Evolutionary conservation across 129 eudicot genomes (phyloP).

Genomic region (Lonicera japonica): DNA sequence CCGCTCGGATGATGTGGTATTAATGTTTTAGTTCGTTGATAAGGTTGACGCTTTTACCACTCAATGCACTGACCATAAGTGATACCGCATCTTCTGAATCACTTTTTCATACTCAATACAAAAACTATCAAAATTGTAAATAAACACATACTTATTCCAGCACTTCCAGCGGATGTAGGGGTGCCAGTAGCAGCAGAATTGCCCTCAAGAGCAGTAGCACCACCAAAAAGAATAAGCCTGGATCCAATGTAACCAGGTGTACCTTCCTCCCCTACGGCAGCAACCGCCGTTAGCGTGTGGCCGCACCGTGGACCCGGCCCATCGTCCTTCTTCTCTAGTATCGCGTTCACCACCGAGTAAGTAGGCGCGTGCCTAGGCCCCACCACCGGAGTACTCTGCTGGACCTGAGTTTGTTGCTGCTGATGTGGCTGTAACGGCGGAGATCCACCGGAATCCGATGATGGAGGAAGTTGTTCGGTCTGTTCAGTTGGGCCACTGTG

Average conservation of each 20-base stretch:
- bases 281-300: constrained; percentile 92
- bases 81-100: no score
- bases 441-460: constrained; percentile 13
- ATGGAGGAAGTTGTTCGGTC: constrained; percentile 20
- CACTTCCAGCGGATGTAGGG: constrained; percentile 92
- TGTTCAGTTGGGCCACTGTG: constrained; percentile 19
- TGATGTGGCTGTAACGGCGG: constrained; percentile 30
- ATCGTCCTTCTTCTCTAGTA: constrained; percentile 81
- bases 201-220: constrained; percentile 95
- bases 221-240: constrained; percentile 85
- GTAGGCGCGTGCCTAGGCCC: constrained; percentile 87
- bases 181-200: constrained; percentile 51
- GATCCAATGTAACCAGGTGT: constrained; percentile 70
- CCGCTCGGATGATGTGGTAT: no score
- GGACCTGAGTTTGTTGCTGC: background rate
- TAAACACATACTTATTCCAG: constrained; percentile 79
- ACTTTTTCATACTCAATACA: no score
- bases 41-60: no score
- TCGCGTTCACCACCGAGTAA: constrained; percentile 67
- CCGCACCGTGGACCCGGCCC: constrained; percentile 99
- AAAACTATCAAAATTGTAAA: no score
- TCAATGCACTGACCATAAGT: no score
- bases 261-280: constrained; percentile 96
- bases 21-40: no score
- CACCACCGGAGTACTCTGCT: constrained; percentile 13